Base-by-base conservation (phyloP, 495 filamentous ascomycete species). In the Xylaria curta region DNA sequence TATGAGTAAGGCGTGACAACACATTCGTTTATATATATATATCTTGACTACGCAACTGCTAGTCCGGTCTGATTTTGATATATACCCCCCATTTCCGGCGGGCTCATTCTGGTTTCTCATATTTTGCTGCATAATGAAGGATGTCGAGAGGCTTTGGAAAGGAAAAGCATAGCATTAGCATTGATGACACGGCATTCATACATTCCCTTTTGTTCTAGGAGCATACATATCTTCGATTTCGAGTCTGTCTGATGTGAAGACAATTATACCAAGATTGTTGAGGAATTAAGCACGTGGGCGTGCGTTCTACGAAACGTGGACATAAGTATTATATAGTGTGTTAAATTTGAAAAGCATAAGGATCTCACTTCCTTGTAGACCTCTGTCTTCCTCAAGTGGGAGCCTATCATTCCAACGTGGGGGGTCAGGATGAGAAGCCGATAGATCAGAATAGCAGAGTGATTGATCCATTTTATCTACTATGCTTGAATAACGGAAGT, bases 151-250 rank as follows among this genome's bases (percentile, higher is more conserved):
- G 65, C 46, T 36, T 56, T 19, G 49, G 8, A 49, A 56, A 68
- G 26, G 31, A 58, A 60, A 68, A 60, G 53, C 33, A 60, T 24
- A 17, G 51, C 47, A 68, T 28, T 24, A 59, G 38, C 53, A 68
- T 60, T 9, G 65, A 63, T 44, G 21, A 21, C 21, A 56, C 9
- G 40, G 65, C 53, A 68, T 60, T 13, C 17, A 68, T 68, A 58
- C 21, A 49, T 49, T 65, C 21, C 19, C 38, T 15, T 65, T 49
- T 46, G 26, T 65, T 36, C 8, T 63, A 21, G 10, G 19, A 66
- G 63, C 46, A 66, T 66, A 51, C 47, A 64, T 40, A 47, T 64
- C 21, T 59, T 59, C 1, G 33, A 60, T 60, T 10, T 40, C 19
- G 58, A 12, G 26, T 1, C 12, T 60, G 31, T 38, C n/a, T 38